Evolutionary conservation across 2,329 filamentous ascomycete species (phyloP), one percentile per base, ranked within the genome.

Genomic region (Didymella arachidicola): DNA sequence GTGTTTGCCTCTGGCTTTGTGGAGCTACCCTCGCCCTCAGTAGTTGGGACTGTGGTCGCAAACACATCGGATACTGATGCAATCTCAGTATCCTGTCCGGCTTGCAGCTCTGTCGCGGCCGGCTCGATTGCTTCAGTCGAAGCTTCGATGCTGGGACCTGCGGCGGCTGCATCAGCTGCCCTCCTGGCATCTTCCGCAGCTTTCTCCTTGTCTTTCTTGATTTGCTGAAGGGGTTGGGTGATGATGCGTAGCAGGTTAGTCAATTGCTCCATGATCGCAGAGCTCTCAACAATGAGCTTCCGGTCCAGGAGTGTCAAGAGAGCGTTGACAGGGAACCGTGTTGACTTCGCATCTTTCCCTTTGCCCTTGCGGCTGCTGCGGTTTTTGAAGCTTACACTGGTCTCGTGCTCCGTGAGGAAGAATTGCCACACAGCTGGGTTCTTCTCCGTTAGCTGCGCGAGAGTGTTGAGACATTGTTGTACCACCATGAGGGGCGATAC

Each of bases 271-370:
- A 99, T 98, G 56, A 97, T 94, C 7, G 89, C 85, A n/a, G 94
- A 93, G 78, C 93, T 99, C 78, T 99, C 95, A 80, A 97, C 96
- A 64, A 99, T 93, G 61, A 98, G 83, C 64, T 93, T 91, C n/a
- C 95, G 90, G 73, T 98, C 95, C 22, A 99, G 84, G 5, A 99
- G 84, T 61, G 88, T 89, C 45, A 99, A 83, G 29, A 99, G 81
- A 14, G 93, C 93, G 75, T 99, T 99, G 74, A 99, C 86, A 10
- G 96, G 93, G 74, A 90, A 99, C 74, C 92, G 95, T 66, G 89
- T 88, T 27, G 91, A 88, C 77, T 90, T 96, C 65, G 82, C 87
- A 65, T 97, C 94, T 77, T 94, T 95, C 51, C 82, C 86, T 77
- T 98, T 98, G 69, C 92, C 92, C 79, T 97, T 98, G 64, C 90